phyloP scores from a whole-genome alignment of 768 basidiomycete species.

The Boletus rubescentipes region DNA sequence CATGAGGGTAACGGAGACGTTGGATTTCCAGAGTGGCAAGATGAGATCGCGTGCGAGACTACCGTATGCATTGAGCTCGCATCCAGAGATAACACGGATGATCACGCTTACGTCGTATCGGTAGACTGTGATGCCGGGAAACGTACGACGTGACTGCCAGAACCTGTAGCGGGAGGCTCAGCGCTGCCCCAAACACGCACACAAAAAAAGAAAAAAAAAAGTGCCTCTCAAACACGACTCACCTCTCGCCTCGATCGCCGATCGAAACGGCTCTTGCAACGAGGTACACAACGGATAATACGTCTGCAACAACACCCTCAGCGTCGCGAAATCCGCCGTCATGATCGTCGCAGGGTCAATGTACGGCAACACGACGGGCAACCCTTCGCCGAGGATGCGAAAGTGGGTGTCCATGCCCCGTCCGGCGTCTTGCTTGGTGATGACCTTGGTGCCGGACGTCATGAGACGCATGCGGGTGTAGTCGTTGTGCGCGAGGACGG shows the following conservation, averaged over 20 bases:
- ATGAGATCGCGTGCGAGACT: slow-evolving; percentile 78
- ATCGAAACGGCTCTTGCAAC: slow-evolving; percentile 61
- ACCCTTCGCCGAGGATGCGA: slow-evolving; percentile 80
- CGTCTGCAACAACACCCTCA: slow-evolving; percentile 69
- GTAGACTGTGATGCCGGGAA: slow-evolving; percentile 57
- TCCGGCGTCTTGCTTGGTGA: slow-evolving; percentile 83
- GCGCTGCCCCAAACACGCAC: not conserved
- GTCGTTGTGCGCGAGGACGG: slow-evolving; percentile 78
- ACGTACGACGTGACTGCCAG: slow-evolving; percentile 72
- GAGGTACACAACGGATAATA: slow-evolving; percentile 76
- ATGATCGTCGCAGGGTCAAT: slow-evolving; percentile 65
- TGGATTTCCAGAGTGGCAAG: slow-evolving; percentile 97
- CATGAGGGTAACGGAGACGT: slow-evolving; percentile 85
- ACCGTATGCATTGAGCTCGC: not conserved
- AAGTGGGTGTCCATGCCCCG: slow-evolving; percentile 59
- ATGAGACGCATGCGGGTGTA: slow-evolving; percentile 83
- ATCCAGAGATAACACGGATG: not conserved
- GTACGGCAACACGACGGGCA: slow-evolving; percentile 83
- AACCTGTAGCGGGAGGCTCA: slow-evolving; percentile 36
- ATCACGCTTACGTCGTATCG: slow-evolving; percentile 55
- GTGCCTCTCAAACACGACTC: slow-evolving; percentile 43
- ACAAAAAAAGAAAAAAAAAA: not conserved
- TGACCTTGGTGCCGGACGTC: slow-evolving; percentile 91
- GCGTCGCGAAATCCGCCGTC: slow-evolving; percentile 48
- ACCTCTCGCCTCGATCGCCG: slow-evolving; percentile 55